Evolutionary conservation across 768 basidiomycete genomes (phyloP).

Genomic region (Candolleomyces efflorescens): DNA sequence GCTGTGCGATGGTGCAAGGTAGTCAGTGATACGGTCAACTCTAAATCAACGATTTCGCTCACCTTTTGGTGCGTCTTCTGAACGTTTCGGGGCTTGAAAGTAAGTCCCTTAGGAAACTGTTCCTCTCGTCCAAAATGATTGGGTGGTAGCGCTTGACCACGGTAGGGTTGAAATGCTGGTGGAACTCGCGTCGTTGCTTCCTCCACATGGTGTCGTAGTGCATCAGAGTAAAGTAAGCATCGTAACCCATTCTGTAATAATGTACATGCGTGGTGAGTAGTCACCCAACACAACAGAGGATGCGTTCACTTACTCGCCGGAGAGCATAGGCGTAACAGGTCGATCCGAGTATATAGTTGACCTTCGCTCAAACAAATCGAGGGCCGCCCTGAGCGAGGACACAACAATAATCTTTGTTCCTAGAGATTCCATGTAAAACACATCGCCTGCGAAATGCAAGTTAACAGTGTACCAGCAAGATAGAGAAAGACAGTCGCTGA

Average conservation of each 20-base stretch:
- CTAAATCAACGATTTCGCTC: neutral
- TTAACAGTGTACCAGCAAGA: neutral
- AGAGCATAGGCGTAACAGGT: constrained; percentile 18
- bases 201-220: constrained; percentile 21
- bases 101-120: neutral
- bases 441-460: constrained; percentile 7
- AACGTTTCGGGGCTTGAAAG: neutral
- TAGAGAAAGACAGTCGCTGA: neutral
- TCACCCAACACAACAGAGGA: neutral
- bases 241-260: constrained; percentile 15
- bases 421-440: constrained; percentile 12
- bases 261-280: neutral
- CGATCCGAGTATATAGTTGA: constrained; percentile 19
- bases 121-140: constrained; percentile 17
- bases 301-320: constrained; percentile 14
- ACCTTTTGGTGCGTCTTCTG: neutral
- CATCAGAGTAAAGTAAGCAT: neutral
- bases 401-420: constrained; percentile 11
- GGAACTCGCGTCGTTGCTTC: constrained; percentile 19
- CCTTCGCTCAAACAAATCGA: constrained; percentile 9
- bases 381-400: constrained; percentile 2
- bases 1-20: neutral
- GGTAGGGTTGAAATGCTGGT: constrained; percentile 19
- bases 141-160: constrained; percentile 10
- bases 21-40: no score